Evolutionary conservation across 495 filamentous ascomycete genomes (phyloP).

Genomic region (Chlorociboria aeruginascens): DNA sequence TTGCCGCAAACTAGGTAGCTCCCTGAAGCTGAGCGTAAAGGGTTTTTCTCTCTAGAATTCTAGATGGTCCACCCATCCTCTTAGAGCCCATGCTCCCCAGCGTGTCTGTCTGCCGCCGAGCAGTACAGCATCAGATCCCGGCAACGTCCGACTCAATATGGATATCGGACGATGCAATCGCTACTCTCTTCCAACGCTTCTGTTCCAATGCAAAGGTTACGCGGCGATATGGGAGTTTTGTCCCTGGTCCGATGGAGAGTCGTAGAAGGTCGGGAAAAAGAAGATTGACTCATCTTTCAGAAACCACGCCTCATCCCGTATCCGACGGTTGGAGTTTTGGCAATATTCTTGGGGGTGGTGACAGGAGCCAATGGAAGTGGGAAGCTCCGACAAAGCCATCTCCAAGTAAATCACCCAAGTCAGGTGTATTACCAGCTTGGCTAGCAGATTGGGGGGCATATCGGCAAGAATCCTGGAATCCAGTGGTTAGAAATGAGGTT

Average conservation of each 20-base stretch:
- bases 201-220: conserved; percentile 16
- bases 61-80: no score
- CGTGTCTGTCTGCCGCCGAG: conserved; percentile 28
- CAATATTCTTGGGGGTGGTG: conserved; percentile 18
- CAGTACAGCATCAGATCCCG: conserved; percentile 24
- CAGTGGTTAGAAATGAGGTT: background rate
- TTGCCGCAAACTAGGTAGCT: no score
- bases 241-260: conserved; percentile 38
- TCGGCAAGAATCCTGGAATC: background rate
- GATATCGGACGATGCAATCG: conserved; percentile 31
- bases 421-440: conserved; percentile 4
- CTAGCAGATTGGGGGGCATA: conserved; percentile 4
- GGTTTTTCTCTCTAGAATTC: no score
- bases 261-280: conserved; percentile 39
- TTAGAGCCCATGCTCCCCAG: conserved; percentile 22
- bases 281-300: conserved; percentile 32
- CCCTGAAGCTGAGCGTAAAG: no score
- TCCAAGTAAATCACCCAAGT: background rate
- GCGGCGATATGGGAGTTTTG: conserved; percentile 21
- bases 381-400: conserved; percentile 26
- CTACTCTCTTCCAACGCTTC: conserved; percentile 28
- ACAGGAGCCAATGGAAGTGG: conserved; percentile 35
- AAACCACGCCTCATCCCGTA: conserved; percentile 19
- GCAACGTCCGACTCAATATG: conserved; percentile 27
- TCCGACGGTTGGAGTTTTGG: background rate